Conservation (phyloP, 2,329 filamentous ascomycete species). For the Trichoderma cornu-damae region DNA sequence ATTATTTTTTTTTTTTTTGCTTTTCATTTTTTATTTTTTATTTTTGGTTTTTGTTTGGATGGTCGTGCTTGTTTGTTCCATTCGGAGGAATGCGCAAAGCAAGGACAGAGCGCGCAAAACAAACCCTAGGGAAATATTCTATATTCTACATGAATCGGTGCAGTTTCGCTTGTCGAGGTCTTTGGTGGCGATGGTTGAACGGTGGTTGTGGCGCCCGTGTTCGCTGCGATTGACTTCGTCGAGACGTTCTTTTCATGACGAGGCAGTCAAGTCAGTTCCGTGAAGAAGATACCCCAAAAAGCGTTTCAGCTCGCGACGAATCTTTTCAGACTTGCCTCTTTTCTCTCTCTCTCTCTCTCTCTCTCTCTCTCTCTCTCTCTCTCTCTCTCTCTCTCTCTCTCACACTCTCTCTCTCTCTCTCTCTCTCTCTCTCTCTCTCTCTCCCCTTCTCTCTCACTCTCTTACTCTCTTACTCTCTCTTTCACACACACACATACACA, state of each 20-base stretch:
- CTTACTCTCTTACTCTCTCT: too few species aligned
- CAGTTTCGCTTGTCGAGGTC: not conserved
- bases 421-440: too few species aligned
- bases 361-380: not conserved
- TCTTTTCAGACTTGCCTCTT: not conserved
- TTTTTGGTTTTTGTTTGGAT: not conserved
- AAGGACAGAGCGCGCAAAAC: slow-evolving; percentile 2
- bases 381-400: not conserved
- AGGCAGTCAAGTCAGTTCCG: too few species aligned
- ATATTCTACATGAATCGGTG: slow-evolving; percentile 11
- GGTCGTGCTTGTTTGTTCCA: slow-evolving; percentile 2
- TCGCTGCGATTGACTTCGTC: not conserved
- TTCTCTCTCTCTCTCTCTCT: not conserved
- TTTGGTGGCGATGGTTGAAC: not conserved
- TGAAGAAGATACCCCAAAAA: slow-evolving; percentile 11
- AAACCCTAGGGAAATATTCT: slow-evolving; percentile 8
- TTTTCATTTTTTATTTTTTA: too few species aligned
- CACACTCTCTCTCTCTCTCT: too few species aligned
- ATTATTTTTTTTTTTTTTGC: not conserved
- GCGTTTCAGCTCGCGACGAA: not conserved
- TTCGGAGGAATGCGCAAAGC: slow-evolving; percentile 1
- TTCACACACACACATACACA: too few species aligned
- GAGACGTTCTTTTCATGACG: too few species aligned
- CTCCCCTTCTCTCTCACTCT: not conserved
- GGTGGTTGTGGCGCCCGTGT: not conserved